These are phyloP conservation scores for Aspergillus fischeri DNA, from an alignment of 2,329 filamentous ascomycete genomes.

Conservation along the genomic window DNA sequence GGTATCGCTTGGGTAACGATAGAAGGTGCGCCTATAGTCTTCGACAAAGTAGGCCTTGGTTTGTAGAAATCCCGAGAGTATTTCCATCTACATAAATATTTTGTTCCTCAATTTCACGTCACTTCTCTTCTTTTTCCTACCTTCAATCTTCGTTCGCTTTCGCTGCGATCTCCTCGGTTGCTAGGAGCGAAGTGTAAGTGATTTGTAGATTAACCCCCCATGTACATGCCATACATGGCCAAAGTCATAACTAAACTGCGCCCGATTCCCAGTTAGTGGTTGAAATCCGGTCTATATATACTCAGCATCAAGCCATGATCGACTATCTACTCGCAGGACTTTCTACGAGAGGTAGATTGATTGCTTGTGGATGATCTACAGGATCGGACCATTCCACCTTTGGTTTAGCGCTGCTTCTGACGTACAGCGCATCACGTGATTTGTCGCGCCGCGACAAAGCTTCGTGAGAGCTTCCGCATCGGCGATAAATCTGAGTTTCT, in stretches of 20 bases:
- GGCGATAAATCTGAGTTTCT: not conserved
- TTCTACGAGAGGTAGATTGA: not conserved
- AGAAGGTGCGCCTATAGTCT: constrained; percentile 61
- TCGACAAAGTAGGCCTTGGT: constrained; percentile 5
- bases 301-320: not conserved
- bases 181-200: not conserved
- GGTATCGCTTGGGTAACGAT: constrained; percentile 81
- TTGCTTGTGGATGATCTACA: not conserved
- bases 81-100: not conserved
- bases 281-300: not conserved
- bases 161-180: constrained; percentile 1
- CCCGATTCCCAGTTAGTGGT: not conserved
- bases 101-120: not conserved
- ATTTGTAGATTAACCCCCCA: not conserved
- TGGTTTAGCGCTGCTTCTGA: not conserved
- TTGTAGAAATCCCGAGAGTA: not conserved
- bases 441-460: not conserved
- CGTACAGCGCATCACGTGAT: not conserved
- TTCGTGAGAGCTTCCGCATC: not conserved
- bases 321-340: not conserved
- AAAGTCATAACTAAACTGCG: not conserved
- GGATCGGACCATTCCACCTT: not conserved
- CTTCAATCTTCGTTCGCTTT: not conserved
- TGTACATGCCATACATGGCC: not conserved
- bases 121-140: not conserved